These are phyloP conservation scores for Colletotrichum gigasporum DNA, from an alignment of 2,329 filamentous ascomycete genomes.

Conservation along the genomic window DNA sequence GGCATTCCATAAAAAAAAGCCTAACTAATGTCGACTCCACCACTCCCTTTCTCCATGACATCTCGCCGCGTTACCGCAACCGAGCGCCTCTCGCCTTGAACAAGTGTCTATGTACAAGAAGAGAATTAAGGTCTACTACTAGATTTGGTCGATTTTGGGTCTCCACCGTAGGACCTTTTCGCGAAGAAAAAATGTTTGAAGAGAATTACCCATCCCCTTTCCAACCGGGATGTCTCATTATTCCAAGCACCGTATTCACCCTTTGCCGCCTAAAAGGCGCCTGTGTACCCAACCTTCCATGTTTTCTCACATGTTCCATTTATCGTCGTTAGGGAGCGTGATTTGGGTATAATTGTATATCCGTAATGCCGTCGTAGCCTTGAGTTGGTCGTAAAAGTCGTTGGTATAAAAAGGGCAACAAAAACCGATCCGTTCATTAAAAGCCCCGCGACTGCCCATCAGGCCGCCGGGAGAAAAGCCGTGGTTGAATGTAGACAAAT, in stretches of 20 bases:
- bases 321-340: constrained; percentile 14
- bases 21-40: neutral
- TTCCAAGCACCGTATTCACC: neutral
- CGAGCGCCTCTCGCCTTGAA: neutral
- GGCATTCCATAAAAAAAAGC: neutral
- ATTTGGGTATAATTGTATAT: constrained; percentile 14
- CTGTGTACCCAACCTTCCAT: too few relatives aligned
- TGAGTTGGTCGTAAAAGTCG: constrained; percentile 14
- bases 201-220: neutral
- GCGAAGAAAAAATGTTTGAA: neutral
- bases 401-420: neutral
- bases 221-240: neutral
- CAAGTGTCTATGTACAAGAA: constrained; percentile 24
- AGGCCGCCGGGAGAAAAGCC: neutral
- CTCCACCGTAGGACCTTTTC: neutral
- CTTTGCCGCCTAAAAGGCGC: neutral
- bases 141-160: neutral
- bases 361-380: constrained; percentile 24
- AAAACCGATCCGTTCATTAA: neutral
- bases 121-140: constrained; percentile 6
- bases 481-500: neutral
- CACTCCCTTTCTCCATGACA: neutral
- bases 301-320: neutral
- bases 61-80: neutral
- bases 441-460: neutral